These are phyloP conservation scores for Trichoderma sp. DNA, from an alignment of 2,329 filamentous ascomycete genomes.

Conservation along the genomic window DNA sequence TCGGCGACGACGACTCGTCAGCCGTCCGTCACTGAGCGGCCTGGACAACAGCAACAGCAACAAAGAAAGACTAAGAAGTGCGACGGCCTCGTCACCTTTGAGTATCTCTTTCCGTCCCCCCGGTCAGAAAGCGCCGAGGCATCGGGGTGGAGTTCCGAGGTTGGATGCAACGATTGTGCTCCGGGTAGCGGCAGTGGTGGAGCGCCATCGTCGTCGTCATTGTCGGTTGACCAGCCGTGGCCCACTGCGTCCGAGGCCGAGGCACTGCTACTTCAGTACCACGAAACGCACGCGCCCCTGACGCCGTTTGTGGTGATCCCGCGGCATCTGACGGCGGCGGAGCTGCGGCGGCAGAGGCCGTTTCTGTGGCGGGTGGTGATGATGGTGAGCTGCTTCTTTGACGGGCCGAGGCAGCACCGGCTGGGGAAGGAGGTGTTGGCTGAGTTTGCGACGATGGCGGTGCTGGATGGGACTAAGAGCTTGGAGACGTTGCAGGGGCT, in stretches of 20 bases:
- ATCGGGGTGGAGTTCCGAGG: conserved; percentile 23
- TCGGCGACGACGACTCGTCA: neutral
- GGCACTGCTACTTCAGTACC: conserved; percentile 44
- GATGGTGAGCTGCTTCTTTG: conserved; percentile 47
- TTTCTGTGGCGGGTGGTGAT: conserved; percentile 55
- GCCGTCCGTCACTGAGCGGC: conserved; percentile 16
- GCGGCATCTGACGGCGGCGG: conserved; percentile 39
- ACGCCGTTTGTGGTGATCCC: conserved; percentile 53
- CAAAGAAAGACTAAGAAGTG: conserved; percentile 17
- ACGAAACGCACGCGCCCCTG: conserved; percentile 40
- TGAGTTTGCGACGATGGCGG: conserved; percentile 46
- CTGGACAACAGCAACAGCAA: conserved; percentile 9
- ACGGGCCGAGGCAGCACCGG: conserved; percentile 48
- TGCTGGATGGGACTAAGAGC: conserved; percentile 47
- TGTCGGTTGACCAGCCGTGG: conserved; percentile 42
- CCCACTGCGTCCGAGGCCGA: conserved; percentile 48
- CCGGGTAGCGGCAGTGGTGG: too few relatives aligned
- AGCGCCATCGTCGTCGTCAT: too few relatives aligned
- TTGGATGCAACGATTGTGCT: conserved; percentile 8
- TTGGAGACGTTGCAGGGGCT: conserved; percentile 53
- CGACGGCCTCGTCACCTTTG: conserved; percentile 35
- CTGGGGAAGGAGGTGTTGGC: conserved; percentile 50
- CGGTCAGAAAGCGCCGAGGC: conserved; percentile 32
- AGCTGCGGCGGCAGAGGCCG: conserved; percentile 45
- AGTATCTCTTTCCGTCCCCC: conserved; percentile 44